Base-by-base conservation (phyloP, 345 rosid species). In the Eucalyptus coolabah region DNA sequence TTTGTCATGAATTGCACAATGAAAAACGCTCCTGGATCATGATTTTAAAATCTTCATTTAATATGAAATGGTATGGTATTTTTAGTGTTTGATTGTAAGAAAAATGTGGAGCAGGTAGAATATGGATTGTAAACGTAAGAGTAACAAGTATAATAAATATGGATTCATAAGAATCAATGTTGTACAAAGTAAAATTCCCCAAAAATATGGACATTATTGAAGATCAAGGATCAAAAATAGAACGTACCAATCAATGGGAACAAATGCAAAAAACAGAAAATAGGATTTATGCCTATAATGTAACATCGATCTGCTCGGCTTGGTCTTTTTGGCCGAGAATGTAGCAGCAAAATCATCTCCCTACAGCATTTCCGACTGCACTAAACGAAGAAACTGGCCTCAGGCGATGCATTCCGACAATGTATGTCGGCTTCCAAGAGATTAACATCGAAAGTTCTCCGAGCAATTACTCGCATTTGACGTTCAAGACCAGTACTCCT, bases 401-500 rank as follows among this genome's bases (percentile, higher is more conserved):
- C 24, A 45, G 19, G 54, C 19, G 24, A 85, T 13, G 50, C 87
- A 85, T 47, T 72, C 26, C 26, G 26, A 34, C 44, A 19, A 72
- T 34, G 82, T 72, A 37, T 6, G 12, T 34, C 44, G 3, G 45
- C 82, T 72, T 72, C 82, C 8, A 42, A 14, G 14, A 30, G 17
- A 17, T 86, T 49, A 54, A 50, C 40, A 21, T 53, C 13, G 3
- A 45, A 69, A 88, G 30, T 53, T 28, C 72, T 81, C 65, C 10
- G 72, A 89, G 42, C 26, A 89, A 86, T 37, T 86, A 28, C 86
- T 67, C 12, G 54, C 86, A 50, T 86, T 89, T 12, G 87, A 69
- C 12, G 56, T 45, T 56, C 87, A 45, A 88, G 91, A 90, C 91
- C 91, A 90, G 72, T 90, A 90, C 40, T 88, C 91, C 88, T 86